phyloP scores from a whole-genome alignment of 768 basidiomycete species.

The Scleroderma citrinum region DNA sequence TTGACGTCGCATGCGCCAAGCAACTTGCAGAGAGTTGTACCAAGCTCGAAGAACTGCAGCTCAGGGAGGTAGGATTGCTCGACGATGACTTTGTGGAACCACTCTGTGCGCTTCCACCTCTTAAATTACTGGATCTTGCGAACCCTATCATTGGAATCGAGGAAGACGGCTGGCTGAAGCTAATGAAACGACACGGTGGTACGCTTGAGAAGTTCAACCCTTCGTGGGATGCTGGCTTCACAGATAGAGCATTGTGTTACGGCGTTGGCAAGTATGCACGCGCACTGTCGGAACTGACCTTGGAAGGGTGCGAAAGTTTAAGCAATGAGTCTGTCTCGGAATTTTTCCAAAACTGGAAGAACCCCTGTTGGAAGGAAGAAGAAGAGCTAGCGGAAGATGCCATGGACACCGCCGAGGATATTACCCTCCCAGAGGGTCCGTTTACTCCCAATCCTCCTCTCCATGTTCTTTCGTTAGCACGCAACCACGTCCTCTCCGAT shows the following conservation, averaged over 20 bases:
- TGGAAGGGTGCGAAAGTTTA: slow-evolving; percentile 54
- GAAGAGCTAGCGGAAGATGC: slow-evolving; percentile 10
- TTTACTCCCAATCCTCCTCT: slow-evolving; percentile 41
- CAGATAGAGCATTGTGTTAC: slow-evolving; percentile 50
- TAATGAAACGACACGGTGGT: slow-evolving; percentile 51
- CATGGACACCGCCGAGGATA: slow-evolving; percentile 17
- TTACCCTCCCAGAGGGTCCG: background rate
- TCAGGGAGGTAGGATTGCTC: slow-evolving; percentile 74
- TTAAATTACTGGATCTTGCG: slow-evolving; percentile 66
- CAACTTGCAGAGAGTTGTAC: slow-evolving; percentile 48
- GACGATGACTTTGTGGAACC: slow-evolving; percentile 55
- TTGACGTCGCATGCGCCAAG: slow-evolving; percentile 63
- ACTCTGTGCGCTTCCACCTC: slow-evolving; percentile 33
- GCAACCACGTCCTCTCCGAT: slow-evolving; percentile 50
- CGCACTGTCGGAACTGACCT: slow-evolving; percentile 44
- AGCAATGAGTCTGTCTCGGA: slow-evolving; percentile 63
- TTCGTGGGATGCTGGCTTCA: slow-evolving; percentile 61
- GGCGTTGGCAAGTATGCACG: slow-evolving; percentile 51
- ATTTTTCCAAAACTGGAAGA: slow-evolving; percentile 59
- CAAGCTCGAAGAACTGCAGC: slow-evolving; percentile 60
- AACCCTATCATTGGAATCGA: slow-evolving; percentile 49
- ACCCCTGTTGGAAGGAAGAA: slow-evolving; percentile 8
- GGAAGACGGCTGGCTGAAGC: slow-evolving; percentile 48
- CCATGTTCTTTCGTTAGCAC: slow-evolving; percentile 49
- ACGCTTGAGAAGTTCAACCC: slow-evolving; percentile 59